Conservation (phyloP, 2,329 filamentous ascomycete species). For the Fusarium humuli region DNA sequence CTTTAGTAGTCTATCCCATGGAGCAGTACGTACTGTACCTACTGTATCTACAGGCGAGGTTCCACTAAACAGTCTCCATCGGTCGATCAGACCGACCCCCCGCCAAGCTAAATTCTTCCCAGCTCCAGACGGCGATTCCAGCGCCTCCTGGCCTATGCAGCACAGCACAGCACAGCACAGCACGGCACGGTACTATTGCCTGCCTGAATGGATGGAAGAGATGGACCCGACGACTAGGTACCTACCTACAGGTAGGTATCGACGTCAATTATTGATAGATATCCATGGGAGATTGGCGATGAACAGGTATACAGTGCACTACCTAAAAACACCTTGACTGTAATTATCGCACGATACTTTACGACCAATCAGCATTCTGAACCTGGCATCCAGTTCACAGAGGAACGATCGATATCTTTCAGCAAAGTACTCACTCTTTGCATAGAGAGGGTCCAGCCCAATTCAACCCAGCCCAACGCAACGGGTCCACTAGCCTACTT, state of each 20-base stretch:
- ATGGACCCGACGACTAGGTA: not conserved
- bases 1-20: not conserved
- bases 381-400: conserved; percentile 4
- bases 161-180: too few relatives aligned
- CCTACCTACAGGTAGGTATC: not conserved
- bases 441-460: conserved; percentile 19
- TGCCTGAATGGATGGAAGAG: not conserved
- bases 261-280: conserved; percentile 6
- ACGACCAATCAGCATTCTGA: conserved; percentile 26
- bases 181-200: not conserved
- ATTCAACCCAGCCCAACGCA: conserved; percentile 33
- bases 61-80: conserved; percentile 27
- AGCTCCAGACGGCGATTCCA: conserved; percentile 34
- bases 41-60: conserved; percentile 4
- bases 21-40: not conserved
- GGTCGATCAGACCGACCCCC: conserved; percentile 44
- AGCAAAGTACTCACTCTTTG: not conserved
- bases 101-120: conserved; percentile 29
- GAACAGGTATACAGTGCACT: not conserved
- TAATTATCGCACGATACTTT: conserved; percentile 4
- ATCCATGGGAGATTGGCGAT: conserved; percentile 11
- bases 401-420: conserved; percentile 4
- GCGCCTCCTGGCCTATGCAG: conserved; percentile 10
- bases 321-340: conserved; percentile 1
- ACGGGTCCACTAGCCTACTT: conserved; percentile 34